Evolutionary conservation across 768 basidiomycete genomes (phyloP).

Genomic region (Rhodotorula sphaerocarpa): DNA sequence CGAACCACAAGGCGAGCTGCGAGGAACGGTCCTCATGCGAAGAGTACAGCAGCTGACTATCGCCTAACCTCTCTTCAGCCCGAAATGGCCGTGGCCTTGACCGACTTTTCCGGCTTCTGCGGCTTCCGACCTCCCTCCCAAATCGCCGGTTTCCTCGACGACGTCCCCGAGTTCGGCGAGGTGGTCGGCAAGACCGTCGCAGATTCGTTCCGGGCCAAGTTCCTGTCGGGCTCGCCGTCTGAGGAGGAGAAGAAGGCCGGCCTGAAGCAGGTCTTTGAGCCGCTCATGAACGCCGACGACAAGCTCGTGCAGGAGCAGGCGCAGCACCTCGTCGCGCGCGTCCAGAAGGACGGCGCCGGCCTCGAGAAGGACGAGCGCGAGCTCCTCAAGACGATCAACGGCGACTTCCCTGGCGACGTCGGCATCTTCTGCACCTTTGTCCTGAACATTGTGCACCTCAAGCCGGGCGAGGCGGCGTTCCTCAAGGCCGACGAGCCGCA

Average conservation of each 20-base stretch:
- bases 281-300: slow-evolving; percentile 71
- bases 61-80: too few relatives aligned
- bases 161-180: slow-evolving; percentile 65
- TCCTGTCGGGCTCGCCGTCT: slow-evolving; percentile 50
- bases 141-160: slow-evolving; percentile 60
- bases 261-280: slow-evolving; percentile 68
- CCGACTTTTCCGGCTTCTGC: slow-evolving; percentile 79
- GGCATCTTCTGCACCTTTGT: slow-evolving; percentile 87
- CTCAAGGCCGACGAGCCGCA: slow-evolving; percentile 94
- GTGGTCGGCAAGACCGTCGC: slow-evolving; percentile 53
- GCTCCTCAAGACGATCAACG: slow-evolving; percentile 52
- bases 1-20: slow-evolving; percentile 67
- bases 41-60: not conserved
- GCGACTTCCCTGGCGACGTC: slow-evolving; percentile 82
- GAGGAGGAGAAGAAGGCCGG: slow-evolving; percentile 41
- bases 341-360: slow-evolving; percentile 49
- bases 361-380: slow-evolving; percentile 39
- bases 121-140: slow-evolving; percentile 76
- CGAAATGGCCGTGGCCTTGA: slow-evolving; percentile 96
- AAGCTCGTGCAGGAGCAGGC: slow-evolving; percentile 53
- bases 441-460: slow-evolving; percentile 72
- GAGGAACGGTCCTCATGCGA: too few relatives aligned
- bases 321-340: slow-evolving; percentile 53
- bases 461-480: slow-evolving; percentile 84
- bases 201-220: slow-evolving; percentile 50